Conservation (phyloP, 805 yeast genomes). For the Hagleromyces aurorensis region DNA sequence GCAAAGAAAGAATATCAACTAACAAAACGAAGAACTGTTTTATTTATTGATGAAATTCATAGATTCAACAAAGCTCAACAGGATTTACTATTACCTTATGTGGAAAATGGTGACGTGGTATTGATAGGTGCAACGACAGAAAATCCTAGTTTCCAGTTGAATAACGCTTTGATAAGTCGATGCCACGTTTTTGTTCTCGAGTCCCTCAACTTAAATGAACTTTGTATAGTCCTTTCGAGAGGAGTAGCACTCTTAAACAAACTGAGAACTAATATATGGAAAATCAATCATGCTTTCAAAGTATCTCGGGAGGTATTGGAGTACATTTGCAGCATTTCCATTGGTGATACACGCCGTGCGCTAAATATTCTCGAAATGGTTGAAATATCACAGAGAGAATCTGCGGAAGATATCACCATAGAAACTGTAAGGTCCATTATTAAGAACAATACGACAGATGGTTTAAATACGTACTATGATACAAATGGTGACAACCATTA, state of each 20-base stretch:
- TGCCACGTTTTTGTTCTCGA: constrained; percentile 71
- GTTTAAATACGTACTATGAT: constrained; percentile 47
- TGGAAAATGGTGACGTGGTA: constrained; percentile 75
- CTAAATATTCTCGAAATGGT: constrained; percentile 71
- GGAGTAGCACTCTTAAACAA: constrained; percentile 56
- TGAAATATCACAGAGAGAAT: constrained; percentile 58
- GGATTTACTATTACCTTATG: constrained; percentile 73
- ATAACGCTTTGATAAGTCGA: constrained; percentile 76
- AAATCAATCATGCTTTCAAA: constrained; percentile 34
- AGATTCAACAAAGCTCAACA: constrained; percentile 82
- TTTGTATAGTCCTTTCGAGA: constrained; percentile 43
- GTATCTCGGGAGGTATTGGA: constrained; percentile 51
- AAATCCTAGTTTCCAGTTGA: constrained; percentile 77
- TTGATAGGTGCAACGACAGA: constrained; percentile 97
- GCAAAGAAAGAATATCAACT: constrained; percentile 31
- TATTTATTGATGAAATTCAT: constrained; percentile 91
- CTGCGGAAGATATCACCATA: constrained; percentile 25
- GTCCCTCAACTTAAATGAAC: constrained; percentile 42
- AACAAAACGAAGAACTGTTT: constrained; percentile 49
- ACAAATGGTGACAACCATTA: constrained; percentile 87
- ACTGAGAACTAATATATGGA: constrained; percentile 45
- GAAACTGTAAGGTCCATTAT: constrained; percentile 35
- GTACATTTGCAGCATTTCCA: constrained; percentile 63
- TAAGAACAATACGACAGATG: constrained; percentile 40
- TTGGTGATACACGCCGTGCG: constrained; percentile 86